Base-by-base conservation (phyloP, 306 rosid species). In the Fagus sylvatica region DNA sequence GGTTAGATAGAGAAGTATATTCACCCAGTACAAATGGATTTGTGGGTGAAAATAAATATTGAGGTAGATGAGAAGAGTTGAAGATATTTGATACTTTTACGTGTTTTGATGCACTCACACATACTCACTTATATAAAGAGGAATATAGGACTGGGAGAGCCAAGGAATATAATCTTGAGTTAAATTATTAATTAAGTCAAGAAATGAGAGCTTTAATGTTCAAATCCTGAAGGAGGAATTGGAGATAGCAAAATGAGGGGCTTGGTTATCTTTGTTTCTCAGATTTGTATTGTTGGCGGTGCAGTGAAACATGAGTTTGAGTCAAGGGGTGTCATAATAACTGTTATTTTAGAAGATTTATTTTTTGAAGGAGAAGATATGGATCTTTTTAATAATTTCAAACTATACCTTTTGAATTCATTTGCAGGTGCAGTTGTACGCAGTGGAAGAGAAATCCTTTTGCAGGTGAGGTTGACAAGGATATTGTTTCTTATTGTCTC, bases 381-480 rank as follows among this genome's bases (percentile, higher is more conserved):
- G 55, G 42, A n/a, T 48, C 39, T 56, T 70, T 78, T 64, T 55
- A 73, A 19, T 51, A 28, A 62, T 77, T 55, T 56, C 61, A 49
- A 72, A 55, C 51, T 49, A 46, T 54, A 74, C 33, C 33, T 69
- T 69, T 76, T 56, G 65, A 77, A 61, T 74, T 39, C n/a, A 60
- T 78, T 78, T 77, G 55, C 88, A 88, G 94, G 83, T 75, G 82
- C 88, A n/a, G 30, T 86, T 73, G 11, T 88, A 73, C 84, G 87
- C 71, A 75, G 75, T 84, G 97, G 98, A 87, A 89, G 88, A 81
- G 96, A 94, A 78, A 79, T 94, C 76, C 91, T 94, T 73, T 72
- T 92, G 53, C 98, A 94, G 96, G 98, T 92, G 85, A 69, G 48
- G 42, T 83, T 78, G 51, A n/a, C 65, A 34, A 15, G 71, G 54